Percentiles rank a stretch among this genome's conserved stretches.
phyloP scores from a whole-genome alignment of 2,329 filamentous ascomycete species.

The Fusarium penzigii region DNA sequence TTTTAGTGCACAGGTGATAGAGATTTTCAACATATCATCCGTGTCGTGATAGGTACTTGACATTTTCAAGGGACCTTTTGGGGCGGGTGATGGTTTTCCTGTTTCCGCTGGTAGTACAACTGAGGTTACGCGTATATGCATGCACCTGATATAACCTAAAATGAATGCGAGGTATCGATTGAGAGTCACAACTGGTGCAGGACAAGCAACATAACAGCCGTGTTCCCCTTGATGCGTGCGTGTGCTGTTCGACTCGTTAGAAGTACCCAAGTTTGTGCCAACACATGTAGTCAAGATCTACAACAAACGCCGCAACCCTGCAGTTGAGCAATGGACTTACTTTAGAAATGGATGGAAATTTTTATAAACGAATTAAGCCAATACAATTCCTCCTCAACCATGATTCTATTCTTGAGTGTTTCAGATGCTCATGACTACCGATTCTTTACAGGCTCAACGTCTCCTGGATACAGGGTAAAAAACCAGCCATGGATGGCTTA shows the following conservation, averaged over 20 bases:
- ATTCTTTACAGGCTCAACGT: background rate
- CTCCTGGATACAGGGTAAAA: background rate
- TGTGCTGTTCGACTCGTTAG: no score
- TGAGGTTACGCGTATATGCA: no score
- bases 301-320: conserved; percentile 10
- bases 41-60: background rate
- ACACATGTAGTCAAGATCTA: background rate
- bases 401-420: background rate
- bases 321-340: background rate
- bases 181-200: no score
- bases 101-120: no score
- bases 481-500: background rate
- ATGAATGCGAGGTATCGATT: no score
- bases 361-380: background rate
- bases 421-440: background rate
- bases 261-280: no score
- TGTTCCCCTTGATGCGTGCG: no score
- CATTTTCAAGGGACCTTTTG: no score
- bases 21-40: background rate
- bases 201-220: no score
- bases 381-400: background rate
- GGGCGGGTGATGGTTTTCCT: no score
- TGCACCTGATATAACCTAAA: no score
- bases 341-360: background rate
- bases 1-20: conserved; percentile 4